Percentiles rank a stretch among this genome's conserved stretches.
Evolutionary conservation across 2,329 filamentous ascomycete genomes (phyloP).

Genomic region (Sclerotiophoma versabilis): DNA sequence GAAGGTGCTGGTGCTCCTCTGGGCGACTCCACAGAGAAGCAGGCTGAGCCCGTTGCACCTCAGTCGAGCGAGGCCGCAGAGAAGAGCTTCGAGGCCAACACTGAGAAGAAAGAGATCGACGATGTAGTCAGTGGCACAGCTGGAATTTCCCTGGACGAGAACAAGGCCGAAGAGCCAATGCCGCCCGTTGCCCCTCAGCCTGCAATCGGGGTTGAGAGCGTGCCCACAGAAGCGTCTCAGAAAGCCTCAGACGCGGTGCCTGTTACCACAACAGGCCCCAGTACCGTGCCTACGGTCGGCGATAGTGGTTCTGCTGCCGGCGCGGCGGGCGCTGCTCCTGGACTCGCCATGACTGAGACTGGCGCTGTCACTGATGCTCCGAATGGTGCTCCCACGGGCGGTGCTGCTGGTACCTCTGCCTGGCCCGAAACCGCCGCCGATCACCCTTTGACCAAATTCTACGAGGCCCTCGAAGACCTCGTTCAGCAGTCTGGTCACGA

Average conservation of each 20-base stretch:
- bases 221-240: constrained; percentile 13
- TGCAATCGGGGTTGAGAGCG: constrained; percentile 9
- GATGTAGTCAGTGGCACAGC: constrained; percentile 25
- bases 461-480: constrained; percentile 65
- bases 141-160: constrained; percentile 24
- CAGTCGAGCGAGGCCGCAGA: constrained; percentile 20
- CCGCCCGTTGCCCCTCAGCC: constrained; percentile 19
- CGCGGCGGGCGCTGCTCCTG: constrained; percentile 15
- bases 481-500: constrained; percentile 65
- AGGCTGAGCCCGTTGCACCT: constrained; percentile 18
- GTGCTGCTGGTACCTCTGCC: constrained; percentile 19
- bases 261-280: constrained; percentile 11
- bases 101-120: constrained; percentile 27
- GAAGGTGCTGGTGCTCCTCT: constrained; percentile 21
- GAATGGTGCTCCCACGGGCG: background rate
- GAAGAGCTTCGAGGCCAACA: constrained; percentile 15
- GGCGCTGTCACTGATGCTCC: constrained; percentile 7
- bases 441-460: constrained; percentile 62
- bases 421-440: constrained; percentile 50
- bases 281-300: constrained; percentile 9
- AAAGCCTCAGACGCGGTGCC: constrained; percentile 22
- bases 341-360: constrained; percentile 11
- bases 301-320: constrained; percentile 7
- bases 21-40: constrained; percentile 23
- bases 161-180: constrained; percentile 22